phyloP scores from a whole-genome alignment of 345 rosid species.

The Eucalyptus cloeziana region DNA sequence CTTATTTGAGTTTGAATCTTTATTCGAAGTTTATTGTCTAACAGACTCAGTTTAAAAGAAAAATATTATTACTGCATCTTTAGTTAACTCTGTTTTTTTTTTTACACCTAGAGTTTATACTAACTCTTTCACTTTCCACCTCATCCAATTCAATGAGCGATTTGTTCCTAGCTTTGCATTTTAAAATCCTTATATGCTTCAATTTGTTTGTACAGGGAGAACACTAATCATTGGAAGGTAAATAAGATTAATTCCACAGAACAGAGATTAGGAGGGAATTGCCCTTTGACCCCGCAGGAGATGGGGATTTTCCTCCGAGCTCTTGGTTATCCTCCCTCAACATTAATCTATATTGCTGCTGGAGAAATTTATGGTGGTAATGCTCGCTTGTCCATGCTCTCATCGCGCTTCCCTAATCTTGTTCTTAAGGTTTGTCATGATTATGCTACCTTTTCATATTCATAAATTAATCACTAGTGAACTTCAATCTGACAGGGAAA shows the following conservation, averaged over 20 bases:
- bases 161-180: neutral
- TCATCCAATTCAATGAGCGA: neutral
- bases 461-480: neutral
- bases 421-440: slow-evolving; percentile 57
- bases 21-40: too few relatives aligned
- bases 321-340: slow-evolving; percentile 68
- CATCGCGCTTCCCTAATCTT: slow-evolving; percentile 57
- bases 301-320: slow-evolving; percentile 76
- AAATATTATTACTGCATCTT: too few relatives aligned
- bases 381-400: slow-evolving; percentile 55
- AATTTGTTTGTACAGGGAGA: slow-evolving; percentile 35
- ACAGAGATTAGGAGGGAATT: slow-evolving; percentile 64
- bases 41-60: too few relatives aligned
- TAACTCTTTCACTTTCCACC: too few relatives aligned
- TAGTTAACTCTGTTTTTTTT: too few relatives aligned
- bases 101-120: too few relatives aligned
- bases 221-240: slow-evolving; percentile 84
- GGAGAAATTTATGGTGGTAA: slow-evolving; percentile 82
- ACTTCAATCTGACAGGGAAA: neutral
- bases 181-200: neutral
- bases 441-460: neutral
- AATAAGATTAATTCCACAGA: slow-evolving; percentile 85
- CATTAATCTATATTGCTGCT: slow-evolving; percentile 70
- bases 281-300: slow-evolving; percentile 88
- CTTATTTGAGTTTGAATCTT: too few relatives aligned